Evolutionary conservation across 208 protist species (phyloP).

Genomic region (Wallacemonas rigidus): DNA sequence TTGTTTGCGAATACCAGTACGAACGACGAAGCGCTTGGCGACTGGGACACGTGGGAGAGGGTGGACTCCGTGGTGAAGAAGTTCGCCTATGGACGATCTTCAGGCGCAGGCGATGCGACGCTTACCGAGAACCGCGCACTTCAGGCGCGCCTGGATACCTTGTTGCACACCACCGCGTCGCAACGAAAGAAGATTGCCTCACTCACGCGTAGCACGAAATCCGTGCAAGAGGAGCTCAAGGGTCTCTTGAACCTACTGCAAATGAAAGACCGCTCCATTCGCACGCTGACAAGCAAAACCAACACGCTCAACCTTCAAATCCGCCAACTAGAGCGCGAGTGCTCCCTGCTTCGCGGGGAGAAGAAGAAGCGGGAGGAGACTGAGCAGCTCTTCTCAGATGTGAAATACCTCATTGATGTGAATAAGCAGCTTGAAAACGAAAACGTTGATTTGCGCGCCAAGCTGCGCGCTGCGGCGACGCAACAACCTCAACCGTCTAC

Average conservation of each 20-base stretch:
- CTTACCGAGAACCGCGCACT: conserved; percentile 25
- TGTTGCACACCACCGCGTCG: conserved; percentile 21
- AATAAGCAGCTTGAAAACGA: conserved; percentile 79
- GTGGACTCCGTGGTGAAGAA: conserved; percentile 70
- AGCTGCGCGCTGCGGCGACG: conserved; percentile 29
- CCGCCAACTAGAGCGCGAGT: conserved; percentile 54
- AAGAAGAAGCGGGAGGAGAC: conserved; percentile 26
- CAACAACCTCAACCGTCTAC: background rate
- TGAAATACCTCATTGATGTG: conserved; percentile 64
- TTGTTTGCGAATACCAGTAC: conserved; percentile 44
- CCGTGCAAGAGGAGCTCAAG: conserved; percentile 53
- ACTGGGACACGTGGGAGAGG: conserved; percentile 82
- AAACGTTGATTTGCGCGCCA: conserved; percentile 44
- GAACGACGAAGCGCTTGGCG: conserved; percentile 40
- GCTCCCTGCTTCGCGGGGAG: conserved; percentile 27
- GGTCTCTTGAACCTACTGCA: conserved; percentile 53
- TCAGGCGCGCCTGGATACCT: conserved; percentile 33
- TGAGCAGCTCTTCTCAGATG: conserved; percentile 38
- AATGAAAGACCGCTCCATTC: conserved; percentile 56
- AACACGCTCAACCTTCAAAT: conserved; percentile 48
- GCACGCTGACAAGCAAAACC: conserved; percentile 40
- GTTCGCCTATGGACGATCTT: conserved; percentile 60
- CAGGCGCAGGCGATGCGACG: conserved; percentile 3
- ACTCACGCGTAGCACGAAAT: conserved; percentile 24
- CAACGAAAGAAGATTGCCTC: conserved; percentile 15